Evolutionary conservation across 768 basidiomycete species (phyloP), one percentile per base, ranked within the genome.

Genomic region (Amanita thiersii): DNA sequence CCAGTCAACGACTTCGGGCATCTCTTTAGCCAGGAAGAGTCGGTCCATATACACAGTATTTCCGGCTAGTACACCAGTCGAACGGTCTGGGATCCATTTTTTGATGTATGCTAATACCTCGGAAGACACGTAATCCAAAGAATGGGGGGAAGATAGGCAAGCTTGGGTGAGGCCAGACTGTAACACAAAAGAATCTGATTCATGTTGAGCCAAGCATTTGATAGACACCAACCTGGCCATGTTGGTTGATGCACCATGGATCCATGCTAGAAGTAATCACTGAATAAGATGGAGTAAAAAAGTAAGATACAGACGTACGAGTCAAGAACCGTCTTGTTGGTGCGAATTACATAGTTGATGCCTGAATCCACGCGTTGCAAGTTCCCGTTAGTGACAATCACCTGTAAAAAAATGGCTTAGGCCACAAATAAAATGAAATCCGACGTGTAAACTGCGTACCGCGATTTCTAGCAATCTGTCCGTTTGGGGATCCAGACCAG

Each of bases 321-420:
- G 55, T 93, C 85, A 24, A 96, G 59, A 8, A 72, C 51, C 12
- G 62, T 59, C 54, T 86, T 88, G 44, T 86, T 77, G 1, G 81
- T 85, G 38, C 61, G 67, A 41, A 97, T 81, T 21, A 90, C 73
- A 50, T 70, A 90, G 50, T 81, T 65, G 14, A 94, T 62, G 8
- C 92, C 91, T 9, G 81, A 71, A 55, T 96, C 89, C 3, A 96
- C 82, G 8, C 75, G 55, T 18, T 88, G 72, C 29, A 97, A 64
- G 49, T 89, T 72, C 3, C 90, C 90, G 51, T 94, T 71, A 2
- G 92, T 94, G 45, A 97, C 86, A 24, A 96, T 63, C 28, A 94
- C 88, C 70, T 91, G 55, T 10, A 38, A 26, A 18, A 43, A 38
- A 12, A 34, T 7, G 40, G 38, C 9, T 23, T 4, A 18, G 36